Base-by-base conservation (phyloP, 2,329 filamentous ascomycete genomes). In the Chrysoporthe austroafricana region DNA sequence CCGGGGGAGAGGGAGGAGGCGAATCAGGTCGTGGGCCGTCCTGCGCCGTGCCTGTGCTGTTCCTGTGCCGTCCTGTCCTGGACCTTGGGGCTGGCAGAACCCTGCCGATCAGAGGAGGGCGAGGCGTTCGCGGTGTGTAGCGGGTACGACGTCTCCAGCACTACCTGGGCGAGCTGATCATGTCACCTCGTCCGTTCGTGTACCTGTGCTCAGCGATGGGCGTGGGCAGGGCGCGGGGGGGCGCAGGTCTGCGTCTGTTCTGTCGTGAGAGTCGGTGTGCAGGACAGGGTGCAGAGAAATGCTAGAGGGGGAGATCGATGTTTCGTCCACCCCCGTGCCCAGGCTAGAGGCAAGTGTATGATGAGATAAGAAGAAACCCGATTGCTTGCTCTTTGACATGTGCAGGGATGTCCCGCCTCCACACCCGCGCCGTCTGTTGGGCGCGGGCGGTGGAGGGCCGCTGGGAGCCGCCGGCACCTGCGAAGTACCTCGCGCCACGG, bases 221-320 rank as follows among this genome's bases (percentile, higher is more conserved):
- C 56, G 48, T 66, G 66, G 59, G 43, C 59, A 32, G 26, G 21
- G 32, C 21, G 43, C 7, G n/a, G 48, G 52, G 42, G 26, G 21
- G 26, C 26, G 26, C 26, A 56, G 60, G 48, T 43, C 32, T 54
- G 50, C 42, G 63, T 66, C 52, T 54, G 59, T 59, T 46, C 63
- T 46, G 48, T 63, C 65, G 56, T 32, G n/a, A 18, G 67, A 62
- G 67, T 68, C 59, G 67, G 67, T 68, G 67, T 68, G 60, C 65
- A 60, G 50, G 63, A 60, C 62, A 65, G 57, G 60, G 64, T 54
- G 50, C 64, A 42, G 66, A 43, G 43, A 46, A 62, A 63, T 43
- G 52, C 50, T 59, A 32, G 54, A 64, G 63, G 61, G 39, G 57
- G n/a, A 39, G n/a, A 44, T 26, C 34, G 13, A 62, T 69, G 67